Evolutionary conservation across 306 rosid genomes (phyloP), one percentile per base, ranked within the genome.

Genomic region (Rosa lucieae): DNA sequence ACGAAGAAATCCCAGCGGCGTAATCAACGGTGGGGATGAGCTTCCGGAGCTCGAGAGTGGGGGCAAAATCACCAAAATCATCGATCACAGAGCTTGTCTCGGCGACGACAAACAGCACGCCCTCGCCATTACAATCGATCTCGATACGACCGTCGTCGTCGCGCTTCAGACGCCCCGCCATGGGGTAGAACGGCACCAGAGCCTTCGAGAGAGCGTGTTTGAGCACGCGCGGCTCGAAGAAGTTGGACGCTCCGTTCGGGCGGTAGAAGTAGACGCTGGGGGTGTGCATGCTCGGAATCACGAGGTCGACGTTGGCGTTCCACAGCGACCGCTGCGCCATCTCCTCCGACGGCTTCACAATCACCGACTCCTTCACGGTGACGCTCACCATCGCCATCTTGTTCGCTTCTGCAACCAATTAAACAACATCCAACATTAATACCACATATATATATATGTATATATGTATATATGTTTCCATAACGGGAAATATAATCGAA

Each of bases 1-100:
- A 91, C 0, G 93, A 74, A 15, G 90, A 89, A 1, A 93, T 93
- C 52, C 92, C 91, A 0, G 68, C 75, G 0, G 93, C 84, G 77
- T 93, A 93, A 79, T 93, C 97, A 0, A 93, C 85, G 17, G 88
- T n/a, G 2, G 94, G 98, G 71, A 93, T 93, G 17, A 93, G 94
- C 81, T 87, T 91, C 29, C 98, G 90, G 46, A 91, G 98, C 73
- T 91, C 82, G 9, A 91, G 89, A 1, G 98, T 93, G 1, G 98
- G 98, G 0, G 98, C 90, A 20, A 93, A 93, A 46, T 93, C 98
- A 2, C 97, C 98, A 39, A 93, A 93, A 79, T 93, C 97, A 14
- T 89, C 90, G 23, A 93, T 21, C 5, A 86, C 85, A 0, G 84
- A 74, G 13, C 52, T 73, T 1, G 90, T 88, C 13, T 88, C 89